These are phyloP conservation scores for Dichotomopilus funicola DNA, from an alignment of 2,329 filamentous ascomycete genomes.

Conservation along the genomic window DNA sequence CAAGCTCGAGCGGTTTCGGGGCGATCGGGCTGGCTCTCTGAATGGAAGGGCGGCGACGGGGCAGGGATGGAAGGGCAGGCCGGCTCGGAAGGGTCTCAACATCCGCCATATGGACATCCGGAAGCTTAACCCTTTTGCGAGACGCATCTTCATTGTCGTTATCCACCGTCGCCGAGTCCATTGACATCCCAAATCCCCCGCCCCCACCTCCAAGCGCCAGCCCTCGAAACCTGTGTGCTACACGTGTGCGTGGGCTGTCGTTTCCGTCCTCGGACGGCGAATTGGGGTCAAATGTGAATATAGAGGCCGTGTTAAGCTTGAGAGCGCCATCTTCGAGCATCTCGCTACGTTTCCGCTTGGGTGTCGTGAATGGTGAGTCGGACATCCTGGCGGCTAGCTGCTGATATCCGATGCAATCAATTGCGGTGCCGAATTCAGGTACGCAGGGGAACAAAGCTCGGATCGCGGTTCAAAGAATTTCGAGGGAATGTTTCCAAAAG, in stretches of 20 bases:
- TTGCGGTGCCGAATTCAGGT: neutral
- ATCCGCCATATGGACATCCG: slow-evolving; percentile 17
- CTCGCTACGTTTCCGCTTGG: slow-evolving; percentile 27
- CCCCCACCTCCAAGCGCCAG: slow-evolving; percentile 43
- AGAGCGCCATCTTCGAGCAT: slow-evolving; percentile 16
- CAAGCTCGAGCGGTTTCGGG: slow-evolving; percentile 11
- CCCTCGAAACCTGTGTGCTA: slow-evolving; percentile 47
- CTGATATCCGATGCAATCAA: neutral
- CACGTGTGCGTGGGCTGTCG: slow-evolving; percentile 46
- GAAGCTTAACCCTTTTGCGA: slow-evolving; percentile 21
- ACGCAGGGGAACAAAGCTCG: neutral
- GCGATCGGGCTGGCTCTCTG: slow-evolving; percentile 2
- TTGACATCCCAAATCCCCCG: slow-evolving; percentile 31
- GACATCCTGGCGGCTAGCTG: slow-evolving; percentile 16
- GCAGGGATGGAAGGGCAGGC: neutral
- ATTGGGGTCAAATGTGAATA: slow-evolving; percentile 42
- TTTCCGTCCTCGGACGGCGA: slow-evolving; percentile 39
- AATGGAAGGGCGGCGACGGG: neutral
- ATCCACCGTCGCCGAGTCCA: slow-evolving; percentile 2
- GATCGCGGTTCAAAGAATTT: too few species aligned
- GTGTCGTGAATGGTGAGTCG: slow-evolving; percentile 23
- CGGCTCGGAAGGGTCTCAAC: neutral
- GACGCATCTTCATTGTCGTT: slow-evolving; percentile 12
- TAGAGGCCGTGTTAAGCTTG: slow-evolving; percentile 10
- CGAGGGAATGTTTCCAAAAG: too few species aligned